Evolutionary conservation across 2,329 filamentous ascomycete species (phyloP), one percentile per base, ranked within the genome.

Genomic region (Onygenales sp.): DNA sequence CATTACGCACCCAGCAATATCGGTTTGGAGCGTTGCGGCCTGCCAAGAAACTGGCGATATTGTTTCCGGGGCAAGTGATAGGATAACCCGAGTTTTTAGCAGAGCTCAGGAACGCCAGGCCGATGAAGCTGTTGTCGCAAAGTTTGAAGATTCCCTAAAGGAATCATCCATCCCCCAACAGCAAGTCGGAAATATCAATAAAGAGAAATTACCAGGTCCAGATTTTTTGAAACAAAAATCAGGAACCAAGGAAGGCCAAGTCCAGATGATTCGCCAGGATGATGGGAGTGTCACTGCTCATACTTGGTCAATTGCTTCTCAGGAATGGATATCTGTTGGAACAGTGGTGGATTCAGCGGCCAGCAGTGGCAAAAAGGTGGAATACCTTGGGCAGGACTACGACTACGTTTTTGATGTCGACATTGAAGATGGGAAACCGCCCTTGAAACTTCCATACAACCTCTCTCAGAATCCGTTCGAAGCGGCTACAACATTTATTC

Each of bases 321-420:
- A 82, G 50, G 78, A 90, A 66, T 96, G 91, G 91, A 77, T 89
- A 54, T 86, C 86, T 57, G 86, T 97, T 7, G 93, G 93, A n/a
- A 95, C 90, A 0, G 91, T 98, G 0, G 93, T 97, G 9, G 89
- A 95, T 61, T 83, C 89, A 3, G 87, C 86, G 5, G 89, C 86
- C 39, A 94, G 89, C 65, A 89, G 84, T 59, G 87, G 89, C 9
- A 83, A 83, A 55, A 90, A 91, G 71, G 82, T 83, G 7, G 78
- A 84, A 54, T 86, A 92, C 65, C 77, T 87, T 1, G 92, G 92
- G 35, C 82, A 95, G 65, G 87, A 92, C 57, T 98, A 95, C 67
- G 93, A 98, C 66, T 96, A 86, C 63, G 91, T 98, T 7, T 97
- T 97, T 61, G 91, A 96, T 64, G 91, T 96, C 31, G 91, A 95